phyloP scores from a whole-genome alignment of 192 early-diverging fungal species.

The Dissophora ornata region DNA sequence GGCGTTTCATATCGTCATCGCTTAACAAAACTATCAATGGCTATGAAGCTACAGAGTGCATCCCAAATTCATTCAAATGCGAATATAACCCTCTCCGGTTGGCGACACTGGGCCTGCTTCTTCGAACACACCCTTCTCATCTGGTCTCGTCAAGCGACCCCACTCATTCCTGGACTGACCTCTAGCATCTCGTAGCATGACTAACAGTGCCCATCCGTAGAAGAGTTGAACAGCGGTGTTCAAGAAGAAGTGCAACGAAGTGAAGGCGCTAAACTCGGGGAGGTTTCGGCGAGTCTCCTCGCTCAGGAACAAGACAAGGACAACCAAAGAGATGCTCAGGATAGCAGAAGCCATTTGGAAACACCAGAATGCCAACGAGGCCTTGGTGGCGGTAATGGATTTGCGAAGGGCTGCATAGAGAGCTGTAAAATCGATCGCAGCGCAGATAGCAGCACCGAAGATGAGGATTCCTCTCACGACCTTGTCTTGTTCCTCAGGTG shows the following conservation, averaged over 20 bases:
- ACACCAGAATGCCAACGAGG: not conserved
- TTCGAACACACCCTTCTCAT: not conserved
- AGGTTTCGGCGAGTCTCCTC: not conserved
- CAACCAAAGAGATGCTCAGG: not conserved
- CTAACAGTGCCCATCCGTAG: conserved; percentile 10
- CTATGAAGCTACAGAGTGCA: too few species aligned
- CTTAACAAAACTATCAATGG: too few species aligned
- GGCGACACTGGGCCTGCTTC: too few species aligned
- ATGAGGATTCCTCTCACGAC: not conserved
- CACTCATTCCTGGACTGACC: conserved; percentile 3
- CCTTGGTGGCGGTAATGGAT: conserved; percentile 3
- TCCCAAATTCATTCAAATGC: too few species aligned
- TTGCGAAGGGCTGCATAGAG: conserved; percentile 4
- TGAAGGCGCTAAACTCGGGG: not conserved
- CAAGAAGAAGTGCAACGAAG: not conserved
- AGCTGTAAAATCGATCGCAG: not conserved
- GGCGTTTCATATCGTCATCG: too few species aligned
- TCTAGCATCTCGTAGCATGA: not conserved
- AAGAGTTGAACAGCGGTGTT: not conserved
- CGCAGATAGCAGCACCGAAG: not conserved
- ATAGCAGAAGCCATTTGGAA: not conserved
- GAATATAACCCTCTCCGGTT: too few species aligned
- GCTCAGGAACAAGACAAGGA: not conserved
- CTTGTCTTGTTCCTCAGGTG: not conserved
- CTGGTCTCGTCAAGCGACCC: conserved; percentile 2